phyloP scores from a whole-genome alignment of 2,329 filamentous ascomycete species.

The Exserohilum turcica region DNA sequence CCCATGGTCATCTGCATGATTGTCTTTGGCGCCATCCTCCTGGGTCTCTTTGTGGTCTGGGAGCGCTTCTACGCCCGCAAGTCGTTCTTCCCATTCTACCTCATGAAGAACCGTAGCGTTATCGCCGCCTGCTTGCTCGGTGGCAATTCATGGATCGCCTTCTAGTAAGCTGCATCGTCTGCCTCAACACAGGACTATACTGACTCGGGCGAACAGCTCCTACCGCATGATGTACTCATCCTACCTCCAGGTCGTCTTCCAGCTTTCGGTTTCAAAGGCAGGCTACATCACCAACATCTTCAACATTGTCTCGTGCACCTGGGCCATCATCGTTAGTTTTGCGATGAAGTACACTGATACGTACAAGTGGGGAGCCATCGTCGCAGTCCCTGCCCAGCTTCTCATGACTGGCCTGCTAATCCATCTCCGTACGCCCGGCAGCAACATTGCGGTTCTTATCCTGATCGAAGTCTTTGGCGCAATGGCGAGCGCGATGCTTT shows the following conservation, averaged over 20 bases:
- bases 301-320: constrained; percentile 29
- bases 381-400: constrained; percentile 32
- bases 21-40: constrained; percentile 38
- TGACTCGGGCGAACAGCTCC: constrained; percentile 18
- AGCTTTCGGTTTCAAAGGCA: constrained; percentile 21
- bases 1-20: constrained; percentile 47
- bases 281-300: constrained; percentile 30
- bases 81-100: constrained; percentile 51
- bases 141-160: constrained; percentile 26
- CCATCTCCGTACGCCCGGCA: constrained; percentile 32
- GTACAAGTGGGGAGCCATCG: constrained; percentile 31
- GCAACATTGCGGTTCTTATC: constrained; percentile 30
- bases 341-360: constrained; percentile 27
- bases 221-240: constrained; percentile 43
- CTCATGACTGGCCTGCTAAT: constrained; percentile 34
- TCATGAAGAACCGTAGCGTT: constrained; percentile 56
- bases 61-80: constrained; percentile 47
- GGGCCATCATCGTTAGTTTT: constrained; percentile 23
- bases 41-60: constrained; percentile 44
- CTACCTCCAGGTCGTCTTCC: constrained; percentile 47
- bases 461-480: constrained; percentile 37
- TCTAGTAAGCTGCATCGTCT: constrained; percentile 22
- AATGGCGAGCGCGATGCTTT: constrained; percentile 27
- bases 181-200: neutral
- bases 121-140: constrained; percentile 55